Percentiles rank a stretch among this genome's conserved stretches.
These are phyloP conservation scores for Cardiospermum halicacabum DNA, from an alignment of 345 rosid species.

Conservation along the genomic window DNA sequence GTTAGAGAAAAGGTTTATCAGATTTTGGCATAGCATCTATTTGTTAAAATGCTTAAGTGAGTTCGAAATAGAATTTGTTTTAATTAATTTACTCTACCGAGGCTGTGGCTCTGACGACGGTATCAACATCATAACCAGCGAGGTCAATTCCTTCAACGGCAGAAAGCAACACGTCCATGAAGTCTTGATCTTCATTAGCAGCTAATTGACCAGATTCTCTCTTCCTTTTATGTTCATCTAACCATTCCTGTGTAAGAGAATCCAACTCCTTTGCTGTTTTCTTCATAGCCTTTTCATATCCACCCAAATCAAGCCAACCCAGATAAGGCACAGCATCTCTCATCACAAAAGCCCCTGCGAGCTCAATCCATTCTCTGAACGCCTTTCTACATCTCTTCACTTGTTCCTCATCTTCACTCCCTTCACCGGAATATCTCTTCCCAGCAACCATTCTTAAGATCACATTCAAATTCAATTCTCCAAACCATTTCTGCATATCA, in stretches of 20 bases:
- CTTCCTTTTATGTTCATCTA: slow-evolving; percentile 35
- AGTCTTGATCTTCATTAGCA: slow-evolving; percentile 30
- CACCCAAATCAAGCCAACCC: slow-evolving; percentile 54
- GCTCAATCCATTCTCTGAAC: slow-evolving; percentile 31
- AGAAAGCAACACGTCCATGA: slow-evolving; percentile 57
- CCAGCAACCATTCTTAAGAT: slow-evolving; percentile 48
- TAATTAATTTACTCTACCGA: slow-evolving; percentile 12
- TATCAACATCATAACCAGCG: slow-evolving; percentile 24
- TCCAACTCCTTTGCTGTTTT: slow-evolving; percentile 44
- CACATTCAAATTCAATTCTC: slow-evolving; percentile 35
- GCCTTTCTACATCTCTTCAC: slow-evolving; percentile 36
- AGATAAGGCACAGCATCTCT: slow-evolving; percentile 57
- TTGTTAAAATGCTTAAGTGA: too few relatives aligned
- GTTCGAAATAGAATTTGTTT: too few relatives aligned
- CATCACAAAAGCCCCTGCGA: slow-evolving; percentile 41
- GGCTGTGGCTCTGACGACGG: slow-evolving; percentile 33
- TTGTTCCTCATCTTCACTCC: slow-evolving; percentile 20
- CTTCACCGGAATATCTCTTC: slow-evolving; percentile 26
- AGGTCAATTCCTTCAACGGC: slow-evolving; percentile 32
- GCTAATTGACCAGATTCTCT: slow-evolving; percentile 20
- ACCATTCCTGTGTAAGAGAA: slow-evolving; percentile 29
- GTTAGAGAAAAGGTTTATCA: background rate
- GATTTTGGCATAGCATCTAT: too few relatives aligned
- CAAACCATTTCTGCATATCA: slow-evolving; percentile 38
- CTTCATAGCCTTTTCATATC: slow-evolving; percentile 60